Base-by-base conservation (phyloP, 805 yeast genomes). In the Clavispora carvajalis region DNA sequence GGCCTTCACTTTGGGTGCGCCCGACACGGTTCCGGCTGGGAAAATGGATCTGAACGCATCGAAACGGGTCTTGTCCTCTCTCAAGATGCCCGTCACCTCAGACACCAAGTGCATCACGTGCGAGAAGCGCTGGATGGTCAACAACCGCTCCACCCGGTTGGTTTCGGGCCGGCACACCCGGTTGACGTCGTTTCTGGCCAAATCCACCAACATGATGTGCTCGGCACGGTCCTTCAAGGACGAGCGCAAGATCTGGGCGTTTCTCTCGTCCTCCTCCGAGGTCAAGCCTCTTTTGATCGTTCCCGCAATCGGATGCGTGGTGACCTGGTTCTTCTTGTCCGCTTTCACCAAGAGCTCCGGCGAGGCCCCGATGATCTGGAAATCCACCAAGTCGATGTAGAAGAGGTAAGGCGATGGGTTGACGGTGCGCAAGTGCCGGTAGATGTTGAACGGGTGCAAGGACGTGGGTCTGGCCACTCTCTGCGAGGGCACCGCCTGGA, bases 11-110 rank as follows among this genome's bases (percentile, higher is more conserved):
- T 93, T 93, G 41, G 99, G 99, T 2, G 99, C 98, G 29, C 99
- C 99, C 41, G 95, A 82, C 10, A 91, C 98, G 1, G 99, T 93
- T 33, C 99, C 99, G 1, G 99, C 99, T 16, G 99, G 99, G 80
- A 93, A 93, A 40, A 93, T 87, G 3, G 97, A 89, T 60, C 99
- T 78, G 67, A 93, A 89, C 0, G 99, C 99, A 67, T 93, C 99
- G 58, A 93, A 93, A 49, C 98, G 74, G 10, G 91, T 82, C 69
- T 87, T 83, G 44, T 77, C 97, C 0, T 71, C 64, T 58, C 99
- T 75, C 54, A 93, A 70, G 2, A 82, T 86, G 11, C 99, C 99
- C 46, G 95, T 82, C 16, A 91, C 97, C 63, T 91, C 95, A 2
- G 95, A 85, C 2, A 91, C 96, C 52, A 93, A 71, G 65, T 93